Conservation (phyloP, 164 flowering plant genomes). For the Saururus chinensis region DNA sequence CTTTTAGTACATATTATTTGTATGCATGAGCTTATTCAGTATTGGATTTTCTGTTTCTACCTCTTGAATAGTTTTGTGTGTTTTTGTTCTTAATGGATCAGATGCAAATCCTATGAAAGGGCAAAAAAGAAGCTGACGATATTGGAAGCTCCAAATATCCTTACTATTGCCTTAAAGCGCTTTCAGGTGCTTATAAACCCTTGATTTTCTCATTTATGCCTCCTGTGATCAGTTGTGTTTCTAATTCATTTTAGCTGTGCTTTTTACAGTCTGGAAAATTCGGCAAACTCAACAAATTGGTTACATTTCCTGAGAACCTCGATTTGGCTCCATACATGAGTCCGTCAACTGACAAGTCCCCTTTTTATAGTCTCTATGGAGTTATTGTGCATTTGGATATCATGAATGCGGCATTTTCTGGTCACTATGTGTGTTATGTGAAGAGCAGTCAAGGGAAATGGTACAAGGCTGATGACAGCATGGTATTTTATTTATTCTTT, state of each 20-base stretch:
- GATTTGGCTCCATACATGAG: conserved; percentile 76
- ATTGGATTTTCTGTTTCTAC: too few relatives aligned
- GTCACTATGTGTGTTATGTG: conserved; percentile 89
- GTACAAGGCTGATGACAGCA: conserved; percentile 85
- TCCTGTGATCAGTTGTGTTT: neutral
- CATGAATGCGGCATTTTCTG: conserved; percentile 91
- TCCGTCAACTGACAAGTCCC: conserved; percentile 59
- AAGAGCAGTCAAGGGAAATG: conserved; percentile 63
- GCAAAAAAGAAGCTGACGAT: conserved; percentile 87
- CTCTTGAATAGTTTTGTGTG: neutral
- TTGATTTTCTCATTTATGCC: neutral
- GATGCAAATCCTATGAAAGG: conserved; percentile 90
- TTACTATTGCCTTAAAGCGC: conserved; percentile 83
- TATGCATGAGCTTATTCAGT: too few relatives aligned
- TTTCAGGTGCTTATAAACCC: conserved; percentile 52
- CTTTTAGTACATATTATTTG: too few relatives aligned
- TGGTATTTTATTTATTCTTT: conserved; percentile 34
- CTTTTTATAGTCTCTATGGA: conserved; percentile 73
- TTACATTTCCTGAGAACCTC: conserved; percentile 67
- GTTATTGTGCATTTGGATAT: conserved; percentile 90
- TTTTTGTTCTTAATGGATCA: conserved; percentile 15
- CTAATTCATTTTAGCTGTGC: neutral
- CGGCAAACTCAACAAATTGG: conserved; percentile 82
- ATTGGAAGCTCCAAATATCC: conserved; percentile 86
- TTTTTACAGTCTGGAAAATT: conserved; percentile 76